A percentile compares a stretch with the other conserved stretches of the same genome.
These are phyloP conservation scores for Aspergillus sojae DNA, from an alignment of 2,329 filamentous ascomycete species.

Conservation along the genomic window DNA sequence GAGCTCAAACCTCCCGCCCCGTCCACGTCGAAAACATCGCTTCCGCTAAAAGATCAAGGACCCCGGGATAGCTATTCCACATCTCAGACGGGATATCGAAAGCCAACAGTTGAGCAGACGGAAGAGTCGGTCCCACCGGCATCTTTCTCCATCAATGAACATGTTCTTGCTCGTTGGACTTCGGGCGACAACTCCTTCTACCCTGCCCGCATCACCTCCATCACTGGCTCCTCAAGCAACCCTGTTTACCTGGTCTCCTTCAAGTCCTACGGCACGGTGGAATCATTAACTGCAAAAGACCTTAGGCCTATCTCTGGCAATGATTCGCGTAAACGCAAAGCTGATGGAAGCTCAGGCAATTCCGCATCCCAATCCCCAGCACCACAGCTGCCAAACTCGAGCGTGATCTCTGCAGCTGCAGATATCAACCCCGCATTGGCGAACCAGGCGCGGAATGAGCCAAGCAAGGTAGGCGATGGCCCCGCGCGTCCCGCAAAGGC, in stretches of 20 bases:
- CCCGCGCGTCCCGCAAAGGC: constrained; percentile 66
- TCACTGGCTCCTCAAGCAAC: constrained; percentile 87
- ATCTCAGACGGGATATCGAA: constrained; percentile 63
- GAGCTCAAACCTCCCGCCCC: constrained; percentile 69
- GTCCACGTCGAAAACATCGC: constrained; percentile 51
- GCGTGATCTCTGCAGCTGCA: constrained; percentile 67
- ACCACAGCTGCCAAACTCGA: constrained; percentile 47
- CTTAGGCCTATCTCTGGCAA: constrained; percentile 73
- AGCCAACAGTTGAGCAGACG: constrained; percentile 46
- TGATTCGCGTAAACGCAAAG: constrained; percentile 78
- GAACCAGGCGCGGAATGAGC: constrained; percentile 65
- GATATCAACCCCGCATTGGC: constrained; percentile 68
- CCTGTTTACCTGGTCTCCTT: constrained; percentile 96
- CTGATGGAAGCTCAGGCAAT: constrained; percentile 70
- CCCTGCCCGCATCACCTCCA: constrained; percentile 86
- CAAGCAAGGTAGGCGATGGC: constrained; percentile 64
- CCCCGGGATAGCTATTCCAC: constrained; percentile 79
- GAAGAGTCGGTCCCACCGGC: constrained; percentile 58
- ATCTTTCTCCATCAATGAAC: constrained; percentile 84
- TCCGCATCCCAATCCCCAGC: constrained; percentile 46
- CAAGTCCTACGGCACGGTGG: constrained; percentile 80
- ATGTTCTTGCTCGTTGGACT: constrained; percentile 85
- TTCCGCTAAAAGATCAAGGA: constrained; percentile 71
- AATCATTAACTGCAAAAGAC: constrained; percentile 79
- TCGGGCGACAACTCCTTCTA: constrained; percentile 90